These are phyloP conservation scores for Paratinospora sagittata DNA, from an alignment of 164 flowering plant species.

Conservation along the genomic window DNA sequence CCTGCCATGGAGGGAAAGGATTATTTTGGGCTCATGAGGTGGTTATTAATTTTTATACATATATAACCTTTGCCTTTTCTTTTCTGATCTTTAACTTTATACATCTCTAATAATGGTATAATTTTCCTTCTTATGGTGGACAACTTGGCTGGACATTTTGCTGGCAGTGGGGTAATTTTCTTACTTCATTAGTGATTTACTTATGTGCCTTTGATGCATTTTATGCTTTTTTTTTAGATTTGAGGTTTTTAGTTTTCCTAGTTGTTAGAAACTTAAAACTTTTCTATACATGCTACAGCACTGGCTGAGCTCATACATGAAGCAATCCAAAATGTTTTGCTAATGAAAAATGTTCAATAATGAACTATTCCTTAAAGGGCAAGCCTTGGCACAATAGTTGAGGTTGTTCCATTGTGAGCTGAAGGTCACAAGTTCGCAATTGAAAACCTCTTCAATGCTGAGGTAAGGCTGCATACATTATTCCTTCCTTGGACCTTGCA, in stretches of 20 bases:
- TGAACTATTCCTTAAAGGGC: too few relatives aligned
- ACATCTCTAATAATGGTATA: conserved; percentile 24
- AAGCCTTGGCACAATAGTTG: too few relatives aligned
- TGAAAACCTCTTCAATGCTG: too few relatives aligned
- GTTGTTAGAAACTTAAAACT: not conserved
- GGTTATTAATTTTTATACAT: conserved; percentile 12
- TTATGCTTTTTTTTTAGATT: not conserved
- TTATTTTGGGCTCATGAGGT: conserved; percentile 95
- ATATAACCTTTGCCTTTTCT: not conserved
- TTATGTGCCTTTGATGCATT: not conserved
- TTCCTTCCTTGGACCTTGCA: too few relatives aligned
- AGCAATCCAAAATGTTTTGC: too few relatives aligned
- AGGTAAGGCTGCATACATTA: too few relatives aligned
- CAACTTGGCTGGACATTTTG: conserved; percentile 19
- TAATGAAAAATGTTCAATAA: too few relatives aligned
- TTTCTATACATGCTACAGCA: not conserved
- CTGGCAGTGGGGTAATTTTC: conserved; percentile 73
- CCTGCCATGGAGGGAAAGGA: conserved; percentile 67
- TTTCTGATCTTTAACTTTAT: not conserved
- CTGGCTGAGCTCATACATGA: too few relatives aligned
- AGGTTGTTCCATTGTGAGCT: too few relatives aligned
- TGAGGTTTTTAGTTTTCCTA: not conserved
- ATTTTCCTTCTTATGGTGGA: conserved; percentile 26
- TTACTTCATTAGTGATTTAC: conserved; percentile 5
- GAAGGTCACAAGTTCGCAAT: too few relatives aligned